Conservation (phyloP, 1,139 yeast genomes). For the Sugiyamaella castrensis region DNA sequence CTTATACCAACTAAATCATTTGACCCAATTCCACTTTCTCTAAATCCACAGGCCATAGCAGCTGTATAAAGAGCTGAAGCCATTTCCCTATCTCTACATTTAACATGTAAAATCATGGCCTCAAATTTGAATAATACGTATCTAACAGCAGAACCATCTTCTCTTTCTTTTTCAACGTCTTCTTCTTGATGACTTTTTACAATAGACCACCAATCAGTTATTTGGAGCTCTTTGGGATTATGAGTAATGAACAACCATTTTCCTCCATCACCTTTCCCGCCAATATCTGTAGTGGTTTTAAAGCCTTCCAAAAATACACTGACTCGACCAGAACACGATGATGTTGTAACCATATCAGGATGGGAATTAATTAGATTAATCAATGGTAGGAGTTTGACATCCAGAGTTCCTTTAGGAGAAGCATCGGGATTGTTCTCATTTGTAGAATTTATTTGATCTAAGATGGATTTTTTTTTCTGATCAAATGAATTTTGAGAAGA, state of each 20-base stretch:
- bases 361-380: constrained; percentile 63
- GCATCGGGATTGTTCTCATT: constrained; percentile 53
- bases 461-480: constrained; percentile 61
- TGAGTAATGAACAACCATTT: constrained; percentile 84
- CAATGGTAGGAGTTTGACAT: constrained; percentile 65
- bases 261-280: constrained; percentile 87
- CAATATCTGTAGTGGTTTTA: constrained; percentile 40
- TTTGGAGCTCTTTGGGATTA: constrained; percentile 46
- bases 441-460: constrained; percentile 51
- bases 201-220: constrained; percentile 48
- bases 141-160: constrained; percentile 32
- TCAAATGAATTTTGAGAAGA: constrained; percentile 42
- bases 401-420: constrained; percentile 84
- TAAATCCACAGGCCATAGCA: constrained; percentile 81
- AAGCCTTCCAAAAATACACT: constrained; percentile 74
- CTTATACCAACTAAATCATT: constrained; percentile 77
- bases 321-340: constrained; percentile 85
- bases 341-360: constrained; percentile 73
- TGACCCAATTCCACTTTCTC: constrained; percentile 83
- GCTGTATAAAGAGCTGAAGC: constrained; percentile 63
- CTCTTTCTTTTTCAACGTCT: background rate
- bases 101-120: constrained; percentile 79
- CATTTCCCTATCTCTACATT: constrained; percentile 57
- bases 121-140: constrained; percentile 73
- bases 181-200: constrained; percentile 18